A percentile compares a stretch with the other conserved stretches of the same genome.
Evolutionary conservation across 495 filamentous ascomycete species (phyloP).

Genomic region (Hypoxylon cercidicola): DNA sequence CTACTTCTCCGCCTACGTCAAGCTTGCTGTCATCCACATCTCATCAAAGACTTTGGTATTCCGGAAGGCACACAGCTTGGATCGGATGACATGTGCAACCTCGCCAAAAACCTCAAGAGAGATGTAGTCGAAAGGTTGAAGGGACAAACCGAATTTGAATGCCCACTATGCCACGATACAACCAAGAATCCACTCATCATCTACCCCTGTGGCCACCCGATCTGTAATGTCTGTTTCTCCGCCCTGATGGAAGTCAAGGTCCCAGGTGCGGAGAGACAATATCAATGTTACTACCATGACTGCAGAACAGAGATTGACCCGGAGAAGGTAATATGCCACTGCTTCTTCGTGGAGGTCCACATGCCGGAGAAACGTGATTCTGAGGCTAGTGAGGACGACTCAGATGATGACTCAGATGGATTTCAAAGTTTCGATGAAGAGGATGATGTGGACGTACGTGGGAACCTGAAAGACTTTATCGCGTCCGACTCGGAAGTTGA

Average conservation of each 20-base stretch:
- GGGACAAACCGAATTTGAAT: conserved; percentile 66
- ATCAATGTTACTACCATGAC: conserved; percentile 72
- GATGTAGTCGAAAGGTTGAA: conserved; percentile 77
- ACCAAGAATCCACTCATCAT: conserved; percentile 81
- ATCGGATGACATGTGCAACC: conserved; percentile 67
- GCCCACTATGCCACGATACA: conserved; percentile 84
- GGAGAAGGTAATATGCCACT: conserved; percentile 76
- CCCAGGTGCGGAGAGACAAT: conserved; percentile 66
- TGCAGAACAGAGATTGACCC: conserved; percentile 74
- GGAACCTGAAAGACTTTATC: conserved; percentile 68
- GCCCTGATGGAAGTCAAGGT: conserved; percentile 72
- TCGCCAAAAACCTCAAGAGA: conserved; percentile 70
- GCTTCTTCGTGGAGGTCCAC: conserved; percentile 79
- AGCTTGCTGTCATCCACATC: conserved; percentile 89
- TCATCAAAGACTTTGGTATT: conserved; percentile 80
- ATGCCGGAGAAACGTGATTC: conserved; percentile 59
- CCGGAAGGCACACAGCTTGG: conserved; percentile 55
- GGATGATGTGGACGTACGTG: conserved; percentile 52
- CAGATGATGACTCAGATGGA: conserved; percentile 47
- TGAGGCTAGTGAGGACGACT: conserved; percentile 40
- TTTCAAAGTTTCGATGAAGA: conserved; percentile 50
- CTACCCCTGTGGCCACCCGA: conserved; percentile 85
- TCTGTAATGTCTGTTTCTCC: conserved; percentile 82
- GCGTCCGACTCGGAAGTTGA: conserved; percentile 58
- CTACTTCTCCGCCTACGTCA: conserved; percentile 90